A percentile compares a stretch with the other conserved stretches of the same genome.
Evolutionary conservation across 2,329 filamentous ascomycete species (phyloP).

Genomic region (Paecilomyces fulvus): DNA sequence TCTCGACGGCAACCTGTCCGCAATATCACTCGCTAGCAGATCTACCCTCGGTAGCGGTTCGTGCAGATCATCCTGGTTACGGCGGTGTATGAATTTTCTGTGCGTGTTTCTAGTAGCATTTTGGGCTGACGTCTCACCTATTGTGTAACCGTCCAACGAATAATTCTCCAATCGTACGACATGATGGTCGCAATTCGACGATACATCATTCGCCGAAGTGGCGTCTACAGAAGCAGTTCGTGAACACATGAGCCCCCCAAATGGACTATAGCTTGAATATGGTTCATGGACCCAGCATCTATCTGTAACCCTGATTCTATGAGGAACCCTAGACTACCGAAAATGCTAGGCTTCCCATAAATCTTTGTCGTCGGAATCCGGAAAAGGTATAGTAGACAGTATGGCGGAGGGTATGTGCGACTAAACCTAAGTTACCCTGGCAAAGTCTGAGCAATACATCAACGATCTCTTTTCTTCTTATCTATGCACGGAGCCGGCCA

Average conservation of each 20-base stretch:
- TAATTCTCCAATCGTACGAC: background rate
- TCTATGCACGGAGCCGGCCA: background rate
- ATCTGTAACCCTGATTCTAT: no score
- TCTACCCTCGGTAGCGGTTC: background rate
- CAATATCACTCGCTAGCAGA: background rate
- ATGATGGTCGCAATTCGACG: background rate
- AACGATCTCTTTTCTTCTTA: background rate
- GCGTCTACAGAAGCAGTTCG: background rate
- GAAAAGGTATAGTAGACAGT: background rate
- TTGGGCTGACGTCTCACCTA: background rate
- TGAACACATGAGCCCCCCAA: background rate
- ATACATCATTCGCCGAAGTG: background rate
- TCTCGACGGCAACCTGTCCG: background rate
- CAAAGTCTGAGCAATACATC: background rate
- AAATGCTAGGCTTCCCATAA: background rate
- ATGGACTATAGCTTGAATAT: background rate
- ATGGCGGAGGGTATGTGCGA: background rate
- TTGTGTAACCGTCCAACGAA: background rate
- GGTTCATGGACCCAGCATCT: background rate
- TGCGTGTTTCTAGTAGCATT: background rate
- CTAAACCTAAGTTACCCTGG: background rate
- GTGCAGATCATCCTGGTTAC: background rate
- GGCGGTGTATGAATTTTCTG: background rate
- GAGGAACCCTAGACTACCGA: background rate
- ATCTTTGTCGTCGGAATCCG: background rate